Base-by-base conservation (phyloP, 441 rosid genomes). In the Biscutella laevigata region DNA sequence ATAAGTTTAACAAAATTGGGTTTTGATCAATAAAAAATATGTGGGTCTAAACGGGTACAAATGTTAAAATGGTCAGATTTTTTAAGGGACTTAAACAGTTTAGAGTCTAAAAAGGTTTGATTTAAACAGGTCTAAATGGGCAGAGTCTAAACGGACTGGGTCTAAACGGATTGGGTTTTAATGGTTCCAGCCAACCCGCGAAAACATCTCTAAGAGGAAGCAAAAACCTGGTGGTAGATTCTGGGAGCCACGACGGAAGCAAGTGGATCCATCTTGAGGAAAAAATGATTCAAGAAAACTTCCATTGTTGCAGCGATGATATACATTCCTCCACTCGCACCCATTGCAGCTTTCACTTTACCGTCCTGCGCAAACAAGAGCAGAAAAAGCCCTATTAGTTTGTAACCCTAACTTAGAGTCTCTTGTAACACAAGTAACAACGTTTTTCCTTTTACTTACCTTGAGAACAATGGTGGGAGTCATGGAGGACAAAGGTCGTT, bases 401-500 rank as follows among this genome's bases (percentile, higher is more conserved):
- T n/a, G n/a, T n/a, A 35, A 1, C 27, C 30, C 45, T 49, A 41
- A 27, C 0, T 6, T 9, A 8, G 7, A 58, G 32, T 44, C 38
- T 30, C 55, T 19, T 59, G 17, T 22, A 21, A 0, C 7, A 22
- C 65, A 66, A 59, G 65, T 37, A 44, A 10, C 6, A 36, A 7
- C 5, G 8, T 3, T 5, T 41, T 45, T 22, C 3, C 24, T 11
- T 1, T 2, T 0, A 1, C 8, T 32, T 13, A 77, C 86, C 76
- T 77, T 71, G 46, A 77, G 58, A 19, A 83, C 65, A 38, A 83
- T 74, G 12, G 80, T 76, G 4, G 90, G 86, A 26, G 84, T 2
- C 79, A 80, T 76, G 37, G 90, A 80, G 7, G 86, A 78, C 26
- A 83, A 57, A 2, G 86, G 83, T 57, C 90, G 68, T 69, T 80